Base-by-base conservation (phyloP, 2,329 filamentous ascomycete species). In the Fusarium albidum region DNA sequence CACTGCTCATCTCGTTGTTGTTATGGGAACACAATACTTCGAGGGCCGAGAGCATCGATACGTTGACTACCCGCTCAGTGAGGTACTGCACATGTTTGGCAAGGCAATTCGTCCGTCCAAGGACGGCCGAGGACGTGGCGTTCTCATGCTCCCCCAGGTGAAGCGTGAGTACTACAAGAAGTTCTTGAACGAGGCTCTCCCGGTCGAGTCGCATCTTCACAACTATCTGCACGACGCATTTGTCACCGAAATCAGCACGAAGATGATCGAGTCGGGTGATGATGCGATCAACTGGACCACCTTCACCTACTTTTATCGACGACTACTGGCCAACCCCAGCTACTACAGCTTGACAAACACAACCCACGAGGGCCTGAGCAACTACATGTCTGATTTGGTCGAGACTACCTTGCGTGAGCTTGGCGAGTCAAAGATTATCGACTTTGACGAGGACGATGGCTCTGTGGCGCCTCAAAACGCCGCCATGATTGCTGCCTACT, bases 141-240 rank as follows among this genome's bases (percentile, higher is more conserved):
- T 99, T n/a, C 81, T 99, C 37, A 98, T 99, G 95, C 86, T 97
- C 10, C 92, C 94, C 3, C 88, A 90, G 14, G 92, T 96, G 40
- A 97, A 96, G 81, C 88, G 95, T 31, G 93, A 97, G 59, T 99
- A 96, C 75, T 99, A 98, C 83, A 96, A 95, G 77, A 99, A 99
- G 76, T 99, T 99, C 79, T 77, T 99, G 61, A 94, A 95, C 66
- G 96, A 99, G 73, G 95, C 95, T 15, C 80, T 99, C 34, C 95
- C 95, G 1, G 92, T 99, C 18, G 95, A 99, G 77, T 96, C 92
- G 61, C 92, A 96, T 71, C 82, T 99, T 27, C 91, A 96, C 70
- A 87, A 90, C 49, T 96, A 92, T 73, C 81, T 99, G 28, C 92
- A 96, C 66, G 96, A 99, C 75, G 93, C 92, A 1, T 98, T 99